Conservation (phyloP, 2,329 filamentous ascomycete species). For the Cladosporium sp. region DNA sequence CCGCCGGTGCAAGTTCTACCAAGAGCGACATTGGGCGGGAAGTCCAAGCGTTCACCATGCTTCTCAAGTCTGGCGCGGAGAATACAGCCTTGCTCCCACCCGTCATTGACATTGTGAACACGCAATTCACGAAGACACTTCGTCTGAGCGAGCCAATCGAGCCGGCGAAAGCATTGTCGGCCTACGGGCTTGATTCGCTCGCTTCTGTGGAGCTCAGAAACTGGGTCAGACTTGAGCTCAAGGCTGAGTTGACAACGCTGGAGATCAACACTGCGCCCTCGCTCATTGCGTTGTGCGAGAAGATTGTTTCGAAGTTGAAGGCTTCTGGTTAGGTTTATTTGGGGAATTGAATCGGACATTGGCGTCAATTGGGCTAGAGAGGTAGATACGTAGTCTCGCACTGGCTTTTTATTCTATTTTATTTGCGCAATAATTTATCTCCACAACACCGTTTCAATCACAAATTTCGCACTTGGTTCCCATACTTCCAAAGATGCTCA, state of each 20-base stretch:
- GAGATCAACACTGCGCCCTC: not conserved
- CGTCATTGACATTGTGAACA: constrained; percentile 2
- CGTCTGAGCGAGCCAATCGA: not conserved
- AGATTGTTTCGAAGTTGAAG: not conserved
- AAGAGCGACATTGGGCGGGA: not conserved
- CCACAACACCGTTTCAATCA: not conserved
- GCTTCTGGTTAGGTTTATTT: not conserved
- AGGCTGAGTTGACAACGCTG: not conserved
- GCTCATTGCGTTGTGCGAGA: not conserved
- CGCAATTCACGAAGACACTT: not conserved
- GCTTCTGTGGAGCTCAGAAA: not conserved
- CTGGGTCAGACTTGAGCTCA: constrained; percentile 1
- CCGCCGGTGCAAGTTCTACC: not conserved
- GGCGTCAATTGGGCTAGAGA: not conserved
- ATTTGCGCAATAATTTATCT: not conserved
- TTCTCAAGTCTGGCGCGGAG: not conserved
- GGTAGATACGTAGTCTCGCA: not conserved
- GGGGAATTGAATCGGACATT: not conserved
- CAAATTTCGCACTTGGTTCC: not conserved
- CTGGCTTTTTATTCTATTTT: not conserved
- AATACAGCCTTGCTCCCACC: not conserved
- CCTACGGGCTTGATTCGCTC: not conserved
- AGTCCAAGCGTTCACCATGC: not conserved
- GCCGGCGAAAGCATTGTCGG: not conserved
- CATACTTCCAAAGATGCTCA: not conserved